Conservation (phyloP, 2,329 filamentous ascomycete genomes). For the Thielaviopsis musarum region DNA sequence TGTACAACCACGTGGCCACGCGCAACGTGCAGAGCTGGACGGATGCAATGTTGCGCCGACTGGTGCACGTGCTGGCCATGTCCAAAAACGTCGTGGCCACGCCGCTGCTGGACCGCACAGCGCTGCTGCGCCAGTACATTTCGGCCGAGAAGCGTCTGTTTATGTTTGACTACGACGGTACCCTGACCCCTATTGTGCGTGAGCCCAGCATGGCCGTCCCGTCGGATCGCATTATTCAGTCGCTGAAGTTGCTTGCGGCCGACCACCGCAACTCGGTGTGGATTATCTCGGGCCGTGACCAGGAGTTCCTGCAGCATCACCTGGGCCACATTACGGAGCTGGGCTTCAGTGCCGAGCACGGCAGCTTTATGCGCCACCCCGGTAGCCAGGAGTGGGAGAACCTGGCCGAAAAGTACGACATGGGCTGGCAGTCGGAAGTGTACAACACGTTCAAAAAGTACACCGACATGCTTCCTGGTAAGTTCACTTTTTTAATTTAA, state of each 20-base stretch:
- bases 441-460: constrained; percentile 73
- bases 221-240: constrained; percentile 64
- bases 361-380: constrained; percentile 82
- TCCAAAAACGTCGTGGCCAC: constrained; percentile 62
- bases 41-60: constrained; percentile 56
- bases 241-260: constrained; percentile 59
- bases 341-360: constrained; percentile 93
- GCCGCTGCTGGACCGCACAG: constrained; percentile 60
- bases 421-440: constrained; percentile 83
- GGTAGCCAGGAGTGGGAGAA: constrained; percentile 70
- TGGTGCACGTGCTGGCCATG: constrained; percentile 65
- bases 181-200: constrained; percentile 83
- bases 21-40: constrained; percentile 84
- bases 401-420: constrained; percentile 68
- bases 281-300: constrained; percentile 93
- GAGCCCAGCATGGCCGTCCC: constrained; percentile 82
- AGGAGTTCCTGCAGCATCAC: constrained; percentile 77
- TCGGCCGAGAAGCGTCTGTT: constrained; percentile 66
- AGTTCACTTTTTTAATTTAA: constrained; percentile 16
- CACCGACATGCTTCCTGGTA: constrained; percentile 71
- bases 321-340: constrained; percentile 80
- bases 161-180: constrained; percentile 98
- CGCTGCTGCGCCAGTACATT: constrained; percentile 58
- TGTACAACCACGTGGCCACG: constrained; percentile 71
- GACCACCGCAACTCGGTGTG: constrained; percentile 82